Base-by-base conservation (phyloP, 441 rosid genomes). In the Mallotus repandus region DNA sequence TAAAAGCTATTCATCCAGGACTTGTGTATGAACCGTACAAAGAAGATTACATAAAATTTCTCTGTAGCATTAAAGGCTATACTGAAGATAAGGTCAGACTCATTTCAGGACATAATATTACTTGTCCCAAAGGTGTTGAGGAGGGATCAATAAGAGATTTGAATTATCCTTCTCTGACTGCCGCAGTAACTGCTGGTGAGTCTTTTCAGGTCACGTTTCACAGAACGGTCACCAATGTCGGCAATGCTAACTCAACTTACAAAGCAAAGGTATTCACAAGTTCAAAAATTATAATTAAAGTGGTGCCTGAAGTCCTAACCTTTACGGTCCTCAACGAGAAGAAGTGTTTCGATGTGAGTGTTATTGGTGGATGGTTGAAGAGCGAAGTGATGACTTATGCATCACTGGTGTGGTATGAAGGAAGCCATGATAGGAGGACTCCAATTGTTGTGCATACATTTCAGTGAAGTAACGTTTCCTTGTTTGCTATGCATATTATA, bases 211-310 rank as follows among this genome's bases (percentile, higher is more conserved):
- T 77, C 78, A 82, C 54, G 13, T 72, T 90, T 25, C 60, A 32
- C 46, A 81, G 94, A 80, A 89, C 89, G 10, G 83, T 86, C 38
- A 88, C 92, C 10, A 90, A 89, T 45, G 93, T 89, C 19, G 89
- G 88, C 69, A 79, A 71, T 38, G 82, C 80, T n/a, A 77, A 71
- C 46, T 74, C 83, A n/a, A 80, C 38, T 19, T 87, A 90, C 35
- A 76, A 70, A 4, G 84, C 73, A 19, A 81, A 78, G 4, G 56
- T 88, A 0, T 76, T 78, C 45, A 80, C 87, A 8, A 35, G 16
- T 67, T 22, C 77, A 25, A 83, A 77, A 43, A 59, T 90, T 18
- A 74, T n/a, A 2, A 81, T 89, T 35, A 61, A 77, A 66, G 93
- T 89, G 61, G 63, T 71, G 12, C 97, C 96, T 7, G 67, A 74